phyloP scores from a whole-genome alignment of 768 basidiomycete genomes.

The Russula brevipes region DNA sequence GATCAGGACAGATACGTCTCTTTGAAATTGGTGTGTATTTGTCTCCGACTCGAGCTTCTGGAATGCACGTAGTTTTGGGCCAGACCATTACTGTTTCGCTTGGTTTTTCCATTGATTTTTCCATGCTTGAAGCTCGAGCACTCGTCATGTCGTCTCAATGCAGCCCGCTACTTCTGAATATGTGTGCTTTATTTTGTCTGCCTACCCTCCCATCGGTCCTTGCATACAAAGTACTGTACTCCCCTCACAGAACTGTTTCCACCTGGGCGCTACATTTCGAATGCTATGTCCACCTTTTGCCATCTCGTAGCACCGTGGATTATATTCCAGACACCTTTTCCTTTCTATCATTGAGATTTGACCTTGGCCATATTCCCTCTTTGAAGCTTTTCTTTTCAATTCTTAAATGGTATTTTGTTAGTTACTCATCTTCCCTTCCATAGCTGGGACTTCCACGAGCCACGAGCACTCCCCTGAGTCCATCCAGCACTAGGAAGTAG shows the following conservation, averaged over 20 bases:
- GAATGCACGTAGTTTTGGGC: background rate
- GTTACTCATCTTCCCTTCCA: background rate
- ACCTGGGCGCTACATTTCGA: background rate
- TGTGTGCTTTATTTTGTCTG: background rate
- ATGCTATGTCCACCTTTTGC: background rate
- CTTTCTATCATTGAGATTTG: background rate
- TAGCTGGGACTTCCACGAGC: background rate
- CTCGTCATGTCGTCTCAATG: background rate
- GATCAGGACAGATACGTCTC: background rate
- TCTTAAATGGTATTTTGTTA: background rate
- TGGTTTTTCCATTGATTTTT: background rate
- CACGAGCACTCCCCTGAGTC: background rate
- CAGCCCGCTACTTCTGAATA: background rate
- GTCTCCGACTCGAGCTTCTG: background rate
- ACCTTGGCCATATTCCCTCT: background rate
- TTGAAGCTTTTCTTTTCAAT: background rate
- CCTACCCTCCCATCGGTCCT: background rate
- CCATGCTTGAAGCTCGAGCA: background rate
- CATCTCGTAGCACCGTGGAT: background rate
- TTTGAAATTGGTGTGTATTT: slow-evolving; percentile 2
- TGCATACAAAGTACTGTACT: background rate
- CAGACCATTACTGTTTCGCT: background rate
- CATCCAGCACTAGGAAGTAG: background rate
- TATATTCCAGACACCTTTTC: background rate
- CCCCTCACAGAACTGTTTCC: background rate